Evolutionary conservation across 768 basidiomycete species (phyloP).

Genomic region (Collybia sordida): DNA sequence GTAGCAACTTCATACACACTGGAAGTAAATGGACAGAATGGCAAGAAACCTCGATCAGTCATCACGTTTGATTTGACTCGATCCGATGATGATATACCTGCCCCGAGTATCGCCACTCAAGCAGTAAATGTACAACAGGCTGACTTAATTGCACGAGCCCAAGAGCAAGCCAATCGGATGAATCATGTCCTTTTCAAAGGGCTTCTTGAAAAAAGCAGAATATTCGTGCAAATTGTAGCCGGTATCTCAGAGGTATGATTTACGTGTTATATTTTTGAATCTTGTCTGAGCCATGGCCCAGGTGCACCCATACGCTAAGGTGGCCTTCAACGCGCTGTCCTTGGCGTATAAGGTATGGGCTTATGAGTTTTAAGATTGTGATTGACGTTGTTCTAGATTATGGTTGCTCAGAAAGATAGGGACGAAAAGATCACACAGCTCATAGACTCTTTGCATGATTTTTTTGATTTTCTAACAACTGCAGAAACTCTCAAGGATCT

Average conservation of each 20-base stretch:
- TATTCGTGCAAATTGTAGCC: background rate
- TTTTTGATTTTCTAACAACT: no score
- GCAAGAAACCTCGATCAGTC: background rate
- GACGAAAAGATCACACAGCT: no score
- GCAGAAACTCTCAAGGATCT: background rate
- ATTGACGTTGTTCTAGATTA: no score
- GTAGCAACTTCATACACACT: background rate
- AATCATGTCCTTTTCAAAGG: background rate
- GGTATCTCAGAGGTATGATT: background rate
- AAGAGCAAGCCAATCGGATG: background rate
- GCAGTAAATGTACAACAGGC: background rate
- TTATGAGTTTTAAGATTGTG: background rate
- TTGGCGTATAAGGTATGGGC: no score
- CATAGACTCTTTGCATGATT: no score
- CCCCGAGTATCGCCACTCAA: background rate
- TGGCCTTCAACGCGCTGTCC: no score
- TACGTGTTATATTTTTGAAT: background rate
- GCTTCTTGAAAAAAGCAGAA: background rate
- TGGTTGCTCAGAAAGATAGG: no score
- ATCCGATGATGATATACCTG: background rate
- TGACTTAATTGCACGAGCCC: background rate
- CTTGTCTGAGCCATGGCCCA: background rate
- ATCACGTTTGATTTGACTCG: background rate
- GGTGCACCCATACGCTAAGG: no score
- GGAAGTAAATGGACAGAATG: background rate